These are phyloP conservation scores for Porodaedalea pini DNA, from an alignment of 1,284 basidiomycete species.

Conservation along the genomic window DNA sequence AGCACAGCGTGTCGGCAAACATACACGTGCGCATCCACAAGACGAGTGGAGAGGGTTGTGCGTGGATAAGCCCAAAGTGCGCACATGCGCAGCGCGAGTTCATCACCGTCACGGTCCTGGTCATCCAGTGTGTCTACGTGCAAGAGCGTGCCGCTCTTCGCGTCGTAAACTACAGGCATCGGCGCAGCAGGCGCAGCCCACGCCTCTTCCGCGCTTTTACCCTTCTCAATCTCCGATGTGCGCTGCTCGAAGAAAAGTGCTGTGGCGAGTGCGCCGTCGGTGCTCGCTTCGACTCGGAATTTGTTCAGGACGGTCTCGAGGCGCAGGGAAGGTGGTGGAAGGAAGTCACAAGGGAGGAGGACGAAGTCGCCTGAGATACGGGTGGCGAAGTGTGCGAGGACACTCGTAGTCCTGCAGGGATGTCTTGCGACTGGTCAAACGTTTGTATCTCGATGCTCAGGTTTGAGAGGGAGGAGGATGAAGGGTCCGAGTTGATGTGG, in stretches of 20 bases:
- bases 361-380: slow-evolving; percentile 82
- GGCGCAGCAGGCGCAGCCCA: slow-evolving; percentile 50
- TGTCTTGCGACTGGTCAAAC: slow-evolving; percentile 66
- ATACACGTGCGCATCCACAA: slow-evolving; percentile 88
- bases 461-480: slow-evolving; percentile 53
- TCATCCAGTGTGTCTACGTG: slow-evolving; percentile 68
- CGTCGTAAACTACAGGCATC: slow-evolving; percentile 62
- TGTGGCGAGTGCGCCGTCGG: slow-evolving; percentile 69
- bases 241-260: slow-evolving; percentile 70
- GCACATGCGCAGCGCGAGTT: slow-evolving; percentile 70
- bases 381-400: slow-evolving; percentile 65
- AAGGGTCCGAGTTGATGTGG: slow-evolving; percentile 69
- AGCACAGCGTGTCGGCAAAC: slow-evolving; percentile 75
- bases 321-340: slow-evolving; percentile 70
- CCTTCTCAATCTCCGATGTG: slow-evolving; percentile 49
- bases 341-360: slow-evolving; percentile 88
- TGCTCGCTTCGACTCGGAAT: slow-evolving; percentile 68
- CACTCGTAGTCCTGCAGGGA: slow-evolving; percentile 64
- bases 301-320: slow-evolving; percentile 74
- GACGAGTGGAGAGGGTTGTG: slow-evolving; percentile 62
- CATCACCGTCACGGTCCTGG: slow-evolving; percentile 63
- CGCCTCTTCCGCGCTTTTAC: slow-evolving; percentile 49
- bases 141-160: slow-evolving; percentile 61
- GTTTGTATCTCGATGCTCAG: slow-evolving; percentile 71
- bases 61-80: slow-evolving; percentile 74